Conservation (phyloP, 2,329 filamentous ascomycete genomes). For the Endoconidiophora polonica region DNA sequence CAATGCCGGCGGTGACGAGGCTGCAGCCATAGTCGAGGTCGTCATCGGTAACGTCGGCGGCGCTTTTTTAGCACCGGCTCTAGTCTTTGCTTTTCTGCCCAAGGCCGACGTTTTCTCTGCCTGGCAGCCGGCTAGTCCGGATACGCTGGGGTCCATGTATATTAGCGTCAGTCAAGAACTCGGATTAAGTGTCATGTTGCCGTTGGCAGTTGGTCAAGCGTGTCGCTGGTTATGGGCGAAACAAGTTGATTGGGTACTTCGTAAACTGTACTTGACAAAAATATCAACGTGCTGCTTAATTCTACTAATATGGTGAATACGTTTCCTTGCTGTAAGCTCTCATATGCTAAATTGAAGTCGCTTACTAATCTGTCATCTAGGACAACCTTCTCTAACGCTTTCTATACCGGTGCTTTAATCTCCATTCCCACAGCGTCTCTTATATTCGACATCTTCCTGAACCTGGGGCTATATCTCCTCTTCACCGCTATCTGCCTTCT, state of each 20-base stretch:
- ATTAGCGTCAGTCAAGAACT: slow-evolving; percentile 50
- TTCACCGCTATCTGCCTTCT: slow-evolving; percentile 46
- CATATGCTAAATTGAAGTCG: slow-evolving; percentile 19
- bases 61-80: slow-evolving; percentile 47
- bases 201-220: slow-evolving; percentile 44
- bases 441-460: slow-evolving; percentile 50
- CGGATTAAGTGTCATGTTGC: slow-evolving; percentile 48
- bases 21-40: slow-evolving; percentile 49
- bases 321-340: neutral
- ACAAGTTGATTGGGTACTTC: slow-evolving; percentile 34
- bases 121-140: slow-evolving; percentile 36
- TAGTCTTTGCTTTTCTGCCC: slow-evolving; percentile 45
- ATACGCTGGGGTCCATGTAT: slow-evolving; percentile 45
- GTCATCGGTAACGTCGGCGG: slow-evolving; percentile 54
- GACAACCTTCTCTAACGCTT: slow-evolving; percentile 51
- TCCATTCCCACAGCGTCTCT: slow-evolving; percentile 42
- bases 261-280: slow-evolving; percentile 35
- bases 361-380: slow-evolving; percentile 16
- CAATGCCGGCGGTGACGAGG: slow-evolving; percentile 49
- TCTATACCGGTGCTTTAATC: slow-evolving; percentile 45
- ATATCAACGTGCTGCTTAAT: slow-evolving; percentile 31
- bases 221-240: slow-evolving; percentile 34
- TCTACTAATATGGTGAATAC: slow-evolving; percentile 30
- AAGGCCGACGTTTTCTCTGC: slow-evolving; percentile 34
- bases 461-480: slow-evolving; percentile 43